Evolutionary conservation across 192 early-diverging fungal species (phyloP), one percentile per base, ranked within the genome.

Genomic region (Coemansia sp.): DNA sequence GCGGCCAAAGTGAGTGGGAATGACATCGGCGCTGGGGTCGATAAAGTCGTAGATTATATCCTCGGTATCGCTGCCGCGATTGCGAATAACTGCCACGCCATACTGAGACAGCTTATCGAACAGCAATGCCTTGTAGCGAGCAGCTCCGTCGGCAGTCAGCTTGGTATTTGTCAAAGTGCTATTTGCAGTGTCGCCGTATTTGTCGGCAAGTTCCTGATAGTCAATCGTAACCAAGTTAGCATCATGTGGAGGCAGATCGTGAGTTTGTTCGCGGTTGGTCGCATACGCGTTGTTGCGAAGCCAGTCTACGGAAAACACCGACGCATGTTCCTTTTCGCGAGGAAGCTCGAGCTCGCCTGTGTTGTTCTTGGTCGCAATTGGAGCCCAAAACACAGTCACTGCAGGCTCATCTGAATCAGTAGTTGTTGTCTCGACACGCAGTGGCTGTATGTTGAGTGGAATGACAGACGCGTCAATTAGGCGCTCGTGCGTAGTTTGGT

Each of bases 41-140:
- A 83, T 80, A 64, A 83, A 83, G 31, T 83, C 81, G 51, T 66
- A 67, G n/a, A 83, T 80, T 8, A 83, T 71, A n/a, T 72, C 72
- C 27, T 83, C 81, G 5, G 81, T 83, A 17, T 75, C 59, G 56
- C 41, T 25, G 16, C 81, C 81, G 16, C 81, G 52, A 62, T 69
- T 72, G 47, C 76, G 75, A 22, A 83, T 74, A 16, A 83, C 69
- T 3, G 74, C 81, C 7, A 83, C 72, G 57, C 81, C 81, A 53
- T 72, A 83, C 48, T 64, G 62, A 14, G 48, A 57, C 49, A 83
- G 68, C 57, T 47, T 50, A 3, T 79, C 71, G 48, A 57, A 68
- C 47, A 77, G 53, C 17, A 31, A 50, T 0, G 67, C 61, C 59
- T 69, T 77, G 65, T 83, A 83, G 6, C 39, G 22, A 2, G 45